Percentiles rank a stretch among this genome's conserved stretches.
Evolutionary conservation across 768 basidiomycete species (phyloP).

Genomic region (Suillus weaverae): DNA sequence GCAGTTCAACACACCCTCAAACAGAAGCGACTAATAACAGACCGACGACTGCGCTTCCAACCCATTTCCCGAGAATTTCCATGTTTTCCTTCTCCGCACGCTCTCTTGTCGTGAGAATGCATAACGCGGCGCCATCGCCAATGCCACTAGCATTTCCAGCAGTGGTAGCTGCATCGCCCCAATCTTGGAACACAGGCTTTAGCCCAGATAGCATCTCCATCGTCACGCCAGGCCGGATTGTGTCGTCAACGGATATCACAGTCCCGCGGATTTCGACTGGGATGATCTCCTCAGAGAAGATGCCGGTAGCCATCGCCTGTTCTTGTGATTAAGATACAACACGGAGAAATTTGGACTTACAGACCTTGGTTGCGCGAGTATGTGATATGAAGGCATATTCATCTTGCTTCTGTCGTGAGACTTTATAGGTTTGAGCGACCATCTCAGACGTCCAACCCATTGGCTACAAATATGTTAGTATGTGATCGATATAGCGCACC

Average conservation of each 20-base stretch:
- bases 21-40: slow-evolving; percentile 20
- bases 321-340: slow-evolving; percentile 4
- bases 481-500: not conserved
- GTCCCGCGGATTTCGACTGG: slow-evolving; percentile 76
- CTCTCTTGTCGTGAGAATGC: slow-evolving; percentile 77
- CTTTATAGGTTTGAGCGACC: slow-evolving; percentile 78
- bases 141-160: slow-evolving; percentile 88
- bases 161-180: slow-evolving; percentile 70
- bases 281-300: slow-evolving; percentile 87
- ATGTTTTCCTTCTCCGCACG: slow-evolving; percentile 76
- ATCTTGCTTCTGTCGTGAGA: slow-evolving; percentile 83
- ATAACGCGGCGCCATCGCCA: slow-evolving; percentile 90
- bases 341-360: not conserved
- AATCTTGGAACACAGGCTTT: slow-evolving; percentile 85
- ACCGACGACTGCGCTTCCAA: slow-evolving; percentile 78
- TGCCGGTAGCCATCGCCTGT: slow-evolving; percentile 65
- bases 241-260: slow-evolving; percentile 76
- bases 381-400: slow-evolving; percentile 88
- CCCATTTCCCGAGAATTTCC: slow-evolving; percentile 82
- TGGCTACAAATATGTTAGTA: slow-evolving; percentile 45
- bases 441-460: slow-evolving; percentile 97
- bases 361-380: slow-evolving; percentile 68
- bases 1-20: slow-evolving; percentile 8
- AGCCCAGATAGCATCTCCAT: slow-evolving; percentile 71
- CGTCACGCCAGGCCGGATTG: slow-evolving; percentile 83